These are phyloP conservation scores for Paraconiothyrium brasiliense DNA, from an alignment of 2,329 filamentous ascomycete species.

Conservation along the genomic window DNA sequence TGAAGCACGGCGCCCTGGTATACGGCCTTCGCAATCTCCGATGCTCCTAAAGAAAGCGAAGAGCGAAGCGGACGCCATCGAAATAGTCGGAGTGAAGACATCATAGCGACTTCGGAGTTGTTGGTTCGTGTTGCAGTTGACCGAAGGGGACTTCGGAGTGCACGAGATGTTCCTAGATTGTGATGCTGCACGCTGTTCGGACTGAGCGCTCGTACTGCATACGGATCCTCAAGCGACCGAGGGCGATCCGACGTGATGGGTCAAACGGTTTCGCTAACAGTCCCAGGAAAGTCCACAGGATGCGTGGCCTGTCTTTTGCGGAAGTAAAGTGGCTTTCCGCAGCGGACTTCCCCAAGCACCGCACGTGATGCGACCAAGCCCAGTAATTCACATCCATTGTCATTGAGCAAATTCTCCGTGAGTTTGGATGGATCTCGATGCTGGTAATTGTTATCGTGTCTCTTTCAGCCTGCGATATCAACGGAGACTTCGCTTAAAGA, in stretches of 20 bases:
- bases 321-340: conserved; percentile 8
- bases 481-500: background rate
- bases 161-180: conserved; percentile 6
- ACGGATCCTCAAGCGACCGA: background rate
- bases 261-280: conserved; percentile 3
- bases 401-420: background rate
- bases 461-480: background rate
- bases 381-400: background rate
- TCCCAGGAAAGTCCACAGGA: background rate
- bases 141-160: conserved; percentile 2
- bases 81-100: conserved; percentile 8
- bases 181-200: conserved; percentile 5
- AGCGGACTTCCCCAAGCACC: background rate
- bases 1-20: conserved; percentile 8
- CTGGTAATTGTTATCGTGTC: background rate
- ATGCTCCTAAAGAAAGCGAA: conserved; percentile 11
- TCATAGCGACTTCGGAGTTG: conserved; percentile 9
- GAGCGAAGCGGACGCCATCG: conserved; percentile 2
- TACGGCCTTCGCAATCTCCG: conserved; percentile 17
- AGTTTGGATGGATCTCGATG: background rate
- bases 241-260: background rate
- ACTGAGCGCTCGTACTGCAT: background rate
- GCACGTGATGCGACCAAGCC: conserved; percentile 4
- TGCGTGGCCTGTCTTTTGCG: background rate
- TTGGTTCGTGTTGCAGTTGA: background rate